Conservation (phyloP, 1,139 yeast genomes). For the Ashbya aceris region DNA sequence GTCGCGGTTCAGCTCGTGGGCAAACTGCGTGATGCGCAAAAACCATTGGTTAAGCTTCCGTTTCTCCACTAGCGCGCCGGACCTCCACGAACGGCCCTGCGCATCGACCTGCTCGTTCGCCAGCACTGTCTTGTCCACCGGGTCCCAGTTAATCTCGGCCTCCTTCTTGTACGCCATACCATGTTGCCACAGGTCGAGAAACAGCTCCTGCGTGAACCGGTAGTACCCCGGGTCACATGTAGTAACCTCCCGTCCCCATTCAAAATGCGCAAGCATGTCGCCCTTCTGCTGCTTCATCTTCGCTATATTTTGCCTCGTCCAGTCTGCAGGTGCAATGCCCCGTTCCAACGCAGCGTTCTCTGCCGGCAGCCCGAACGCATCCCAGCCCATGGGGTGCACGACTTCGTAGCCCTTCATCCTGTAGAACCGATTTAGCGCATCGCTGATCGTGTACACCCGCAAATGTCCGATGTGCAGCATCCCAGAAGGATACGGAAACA, state of each 20-base stretch:
- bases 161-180: slow-evolving; percentile 79
- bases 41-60: slow-evolving; percentile 83
- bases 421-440: slow-evolving; percentile 69
- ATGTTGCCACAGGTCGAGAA: slow-evolving; percentile 57
- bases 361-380: slow-evolving; percentile 96
- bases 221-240: slow-evolving; percentile 86
- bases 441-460: slow-evolving; percentile 85
- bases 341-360: slow-evolving; percentile 95
- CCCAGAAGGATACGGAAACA: slow-evolving; percentile 98
- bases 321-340: slow-evolving; percentile 62
- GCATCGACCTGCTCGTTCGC: slow-evolving; percentile 96
- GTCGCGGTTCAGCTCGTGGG: slow-evolving; percentile 56
- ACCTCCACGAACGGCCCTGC: slow-evolving; percentile 89
- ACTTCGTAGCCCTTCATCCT: slow-evolving; percentile 70
- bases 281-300: slow-evolving; percentile 81
- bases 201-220: slow-evolving; percentile 84
- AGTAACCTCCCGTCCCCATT: slow-evolving; percentile 87
- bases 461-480: slow-evolving; percentile 86
- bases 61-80: slow-evolving; percentile 90
- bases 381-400: slow-evolving; percentile 98
- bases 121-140: slow-evolving; percentile 83
- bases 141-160: slow-evolving; percentile 96
- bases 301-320: slow-evolving; percentile 72
- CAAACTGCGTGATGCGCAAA: slow-evolving; percentile 75
- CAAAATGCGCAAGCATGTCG: slow-evolving; percentile 74